Evolutionary conservation across 371 early-diverging fungal genomes (phyloP).

Genomic region (Rhizopus arrhizus): DNA sequence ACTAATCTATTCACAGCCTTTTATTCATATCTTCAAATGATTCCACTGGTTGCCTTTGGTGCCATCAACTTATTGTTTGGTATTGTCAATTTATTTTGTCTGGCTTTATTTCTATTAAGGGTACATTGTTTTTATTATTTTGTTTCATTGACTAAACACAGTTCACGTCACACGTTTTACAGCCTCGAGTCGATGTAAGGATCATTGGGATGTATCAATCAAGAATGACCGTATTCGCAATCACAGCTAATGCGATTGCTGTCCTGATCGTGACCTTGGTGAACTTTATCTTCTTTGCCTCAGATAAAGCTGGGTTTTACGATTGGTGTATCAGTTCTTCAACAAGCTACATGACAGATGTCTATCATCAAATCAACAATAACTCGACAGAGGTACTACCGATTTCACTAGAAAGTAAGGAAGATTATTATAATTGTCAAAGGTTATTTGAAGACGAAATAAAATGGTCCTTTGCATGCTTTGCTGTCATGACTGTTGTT

Average conservation of each 20-base stretch:
- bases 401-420: constrained; percentile 5
- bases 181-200: not conserved
- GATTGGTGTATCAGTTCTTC: constrained; percentile 24
- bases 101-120: constrained; percentile 24
- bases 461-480: constrained; percentile 45
- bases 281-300: constrained; percentile 27
- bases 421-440: constrained; percentile 48
- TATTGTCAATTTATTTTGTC: constrained; percentile 22
- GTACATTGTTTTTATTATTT: constrained; percentile 20
- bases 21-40: constrained; percentile 30
- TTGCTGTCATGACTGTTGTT: constrained; percentile 37
- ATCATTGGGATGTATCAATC: not conserved
- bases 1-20: constrained; percentile 22
- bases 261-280: constrained; percentile 26
- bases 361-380: constrained; percentile 1
- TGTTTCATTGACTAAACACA: not conserved
- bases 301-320: constrained; percentile 13
- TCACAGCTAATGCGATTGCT: constrained; percentile 21
- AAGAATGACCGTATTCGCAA: constrained; percentile 13
- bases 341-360: constrained; percentile 1
- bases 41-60: constrained; percentile 29
- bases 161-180: not conserved
- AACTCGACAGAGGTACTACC: not conserved
- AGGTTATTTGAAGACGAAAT: constrained; percentile 44
- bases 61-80: constrained; percentile 38